phyloP scores from a whole-genome alignment of 2,329 filamentous ascomycete genomes.

The Xylariaceae sp. region DNA sequence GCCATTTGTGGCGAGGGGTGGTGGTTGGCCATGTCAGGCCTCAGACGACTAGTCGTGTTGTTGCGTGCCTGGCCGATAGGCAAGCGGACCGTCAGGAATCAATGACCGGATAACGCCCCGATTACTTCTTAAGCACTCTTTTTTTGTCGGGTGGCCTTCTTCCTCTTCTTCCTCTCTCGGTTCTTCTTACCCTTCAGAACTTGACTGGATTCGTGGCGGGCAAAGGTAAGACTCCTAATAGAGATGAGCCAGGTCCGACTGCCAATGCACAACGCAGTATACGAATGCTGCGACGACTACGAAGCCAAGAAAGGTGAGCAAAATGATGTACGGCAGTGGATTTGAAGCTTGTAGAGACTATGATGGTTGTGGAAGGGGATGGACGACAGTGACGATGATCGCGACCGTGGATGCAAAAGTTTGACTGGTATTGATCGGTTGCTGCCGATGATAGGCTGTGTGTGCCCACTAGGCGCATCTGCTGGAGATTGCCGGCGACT shows the following conservation, averaged over 20 bases:
- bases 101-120: background rate
- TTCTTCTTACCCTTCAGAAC: background rate
- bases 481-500: slow-evolving; percentile 1
- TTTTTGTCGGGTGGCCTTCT: background rate
- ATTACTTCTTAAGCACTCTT: background rate
- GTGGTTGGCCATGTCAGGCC: slow-evolving; percentile 62
- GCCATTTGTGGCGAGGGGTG: slow-evolving; percentile 75
- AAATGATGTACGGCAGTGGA: background rate
- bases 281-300: background rate
- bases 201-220: background rate
- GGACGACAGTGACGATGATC: background rate
- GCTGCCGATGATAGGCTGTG: slow-evolving; percentile 1
- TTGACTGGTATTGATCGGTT: background rate
- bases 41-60: background rate
- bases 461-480: slow-evolving; percentile 13
- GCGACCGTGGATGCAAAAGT: background rate
- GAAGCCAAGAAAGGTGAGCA: background rate
- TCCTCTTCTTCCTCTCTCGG: background rate
- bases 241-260: background rate
- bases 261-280: background rate
- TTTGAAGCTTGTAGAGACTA: background rate
- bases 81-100: background rate
- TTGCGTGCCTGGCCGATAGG: background rate
- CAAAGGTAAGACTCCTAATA: background rate
- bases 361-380: background rate